These are phyloP conservation scores for Colletotrichum theobromicola DNA, from an alignment of 2,329 filamentous ascomycete species.

Conservation along the genomic window DNA sequence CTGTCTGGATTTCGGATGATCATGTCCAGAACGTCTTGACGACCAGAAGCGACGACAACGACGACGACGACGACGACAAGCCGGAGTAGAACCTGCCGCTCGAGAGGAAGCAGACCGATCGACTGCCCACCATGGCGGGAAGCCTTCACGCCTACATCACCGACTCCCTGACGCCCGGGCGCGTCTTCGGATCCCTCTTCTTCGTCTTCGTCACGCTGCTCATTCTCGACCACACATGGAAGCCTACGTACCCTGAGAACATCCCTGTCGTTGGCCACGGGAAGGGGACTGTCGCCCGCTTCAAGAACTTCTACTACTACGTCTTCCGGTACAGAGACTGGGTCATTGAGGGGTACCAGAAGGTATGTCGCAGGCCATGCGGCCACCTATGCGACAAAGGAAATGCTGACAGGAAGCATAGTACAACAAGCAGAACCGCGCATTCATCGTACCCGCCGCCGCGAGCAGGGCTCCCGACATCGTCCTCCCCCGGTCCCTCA, in stretches of 20 bases:
- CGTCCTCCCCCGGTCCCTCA: constrained; percentile 47
- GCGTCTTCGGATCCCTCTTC: constrained; percentile 29
- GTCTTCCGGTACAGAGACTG: constrained; percentile 41
- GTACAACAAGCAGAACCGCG: constrained; percentile 45
- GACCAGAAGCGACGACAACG: neutral
- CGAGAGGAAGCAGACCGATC: neutral
- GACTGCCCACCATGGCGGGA: constrained; percentile 1
- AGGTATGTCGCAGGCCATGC: constrained; percentile 31
- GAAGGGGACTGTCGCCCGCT: constrained; percentile 36
- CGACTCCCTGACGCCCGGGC: constrained; percentile 34
- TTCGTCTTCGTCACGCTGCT: constrained; percentile 43
- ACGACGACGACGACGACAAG: neutral
- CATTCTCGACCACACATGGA: constrained; percentile 41
- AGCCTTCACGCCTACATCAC: constrained; percentile 29
- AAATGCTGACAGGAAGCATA: constrained; percentile 16
- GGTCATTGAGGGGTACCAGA: constrained; percentile 47
- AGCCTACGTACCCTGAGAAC: constrained; percentile 42
- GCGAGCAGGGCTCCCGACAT: constrained; percentile 47
- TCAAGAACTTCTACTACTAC: constrained; percentile 45
- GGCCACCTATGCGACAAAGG: neutral
- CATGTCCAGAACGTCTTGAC: neutral
- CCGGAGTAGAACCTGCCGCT: neutral
- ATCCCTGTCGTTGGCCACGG: constrained; percentile 47
- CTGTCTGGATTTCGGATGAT: neutral
- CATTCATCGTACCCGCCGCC: constrained; percentile 47